A percentile compares a stretch with the other conserved stretches of the same genome.
Conservation (phyloP, 306 rosid genomes). For the Crataegus laevigata region DNA sequence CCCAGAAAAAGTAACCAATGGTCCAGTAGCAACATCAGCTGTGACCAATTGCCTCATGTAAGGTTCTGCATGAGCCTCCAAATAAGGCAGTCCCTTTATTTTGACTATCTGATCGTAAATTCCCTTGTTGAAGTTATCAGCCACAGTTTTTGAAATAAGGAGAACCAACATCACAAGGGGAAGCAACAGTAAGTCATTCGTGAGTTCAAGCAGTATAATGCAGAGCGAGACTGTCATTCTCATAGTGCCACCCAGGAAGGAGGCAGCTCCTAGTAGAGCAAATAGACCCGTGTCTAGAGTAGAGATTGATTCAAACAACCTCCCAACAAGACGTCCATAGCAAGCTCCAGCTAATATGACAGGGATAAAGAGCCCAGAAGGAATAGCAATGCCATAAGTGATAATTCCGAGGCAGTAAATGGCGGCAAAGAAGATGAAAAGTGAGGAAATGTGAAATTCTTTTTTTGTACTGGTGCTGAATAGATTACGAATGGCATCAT, state of each 20-base stretch:
- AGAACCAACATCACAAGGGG: slow-evolving; percentile 84
- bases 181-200: slow-evolving; percentile 64
- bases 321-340: slow-evolving; percentile 72
- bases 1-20: slow-evolving; percentile 52
- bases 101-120: slow-evolving; percentile 80
- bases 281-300: slow-evolving; percentile 66
- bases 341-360: slow-evolving; percentile 83
- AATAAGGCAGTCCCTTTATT: slow-evolving; percentile 66
- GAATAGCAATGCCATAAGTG: slow-evolving; percentile 83
- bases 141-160: slow-evolving; percentile 68
- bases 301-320: slow-evolving; percentile 42
- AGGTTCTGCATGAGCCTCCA: slow-evolving; percentile 80
- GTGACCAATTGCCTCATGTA: slow-evolving; percentile 69
- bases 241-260: slow-evolving; percentile 96
- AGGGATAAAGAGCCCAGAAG: slow-evolving; percentile 87
- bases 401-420: slow-evolving; percentile 57
- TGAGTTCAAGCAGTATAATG: slow-evolving; percentile 79
- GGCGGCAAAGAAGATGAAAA: slow-evolving; percentile 51
- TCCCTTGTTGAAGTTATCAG: slow-evolving; percentile 68
- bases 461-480: slow-evolving; percentile 43
- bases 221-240: slow-evolving; percentile 94
- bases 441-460: slow-evolving; percentile 54
- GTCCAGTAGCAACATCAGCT: slow-evolving; percentile 69
- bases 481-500: slow-evolving; percentile 73
- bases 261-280: slow-evolving; percentile 91